A percentile compares a stretch with the other conserved stretches of the same genome.
Conservation (phyloP, 2,329 filamentous ascomycete species). For the Colletotrichum higginsianum region DNA sequence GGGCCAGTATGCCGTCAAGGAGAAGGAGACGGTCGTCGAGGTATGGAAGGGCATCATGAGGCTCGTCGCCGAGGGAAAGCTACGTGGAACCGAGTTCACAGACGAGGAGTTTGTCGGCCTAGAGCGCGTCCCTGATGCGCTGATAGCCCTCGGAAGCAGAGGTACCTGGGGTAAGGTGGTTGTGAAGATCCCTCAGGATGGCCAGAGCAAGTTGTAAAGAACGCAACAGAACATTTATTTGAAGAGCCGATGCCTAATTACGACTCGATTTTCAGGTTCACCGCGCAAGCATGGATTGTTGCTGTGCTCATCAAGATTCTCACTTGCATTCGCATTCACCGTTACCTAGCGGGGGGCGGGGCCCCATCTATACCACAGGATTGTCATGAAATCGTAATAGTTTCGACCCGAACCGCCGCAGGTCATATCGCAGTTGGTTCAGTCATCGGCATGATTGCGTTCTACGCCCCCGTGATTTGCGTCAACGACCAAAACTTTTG, state of each 20-base stretch:
- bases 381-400: conserved; percentile 38
- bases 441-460: neutral
- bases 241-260: neutral
- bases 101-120: conserved; percentile 88
- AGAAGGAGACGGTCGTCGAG: conserved; percentile 76
- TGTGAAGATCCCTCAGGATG: conserved; percentile 82
- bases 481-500: conserved; percentile 65
- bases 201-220: conserved; percentile 69
- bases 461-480: conserved; percentile 12
- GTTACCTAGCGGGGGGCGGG: neutral
- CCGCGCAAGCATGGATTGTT: neutral
- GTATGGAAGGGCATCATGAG: conserved; percentile 90
- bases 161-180: conserved; percentile 98
- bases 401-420: neutral
- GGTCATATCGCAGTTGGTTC: conserved; percentile 10
- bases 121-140: conserved; percentile 81
- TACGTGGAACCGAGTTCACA: conserved; percentile 85
- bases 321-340: conserved; percentile 13
- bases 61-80: conserved; percentile 83
- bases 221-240: neutral
- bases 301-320: neutral
- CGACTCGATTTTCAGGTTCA: neutral
- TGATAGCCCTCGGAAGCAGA: conserved; percentile 83
- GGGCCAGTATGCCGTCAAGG: conserved; percentile 84
- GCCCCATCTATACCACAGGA: conserved; percentile 18